Evolutionary conservation across 192 early-diverging fungal species (phyloP).

Genomic region (Umbelopsis ramanniana): DNA sequence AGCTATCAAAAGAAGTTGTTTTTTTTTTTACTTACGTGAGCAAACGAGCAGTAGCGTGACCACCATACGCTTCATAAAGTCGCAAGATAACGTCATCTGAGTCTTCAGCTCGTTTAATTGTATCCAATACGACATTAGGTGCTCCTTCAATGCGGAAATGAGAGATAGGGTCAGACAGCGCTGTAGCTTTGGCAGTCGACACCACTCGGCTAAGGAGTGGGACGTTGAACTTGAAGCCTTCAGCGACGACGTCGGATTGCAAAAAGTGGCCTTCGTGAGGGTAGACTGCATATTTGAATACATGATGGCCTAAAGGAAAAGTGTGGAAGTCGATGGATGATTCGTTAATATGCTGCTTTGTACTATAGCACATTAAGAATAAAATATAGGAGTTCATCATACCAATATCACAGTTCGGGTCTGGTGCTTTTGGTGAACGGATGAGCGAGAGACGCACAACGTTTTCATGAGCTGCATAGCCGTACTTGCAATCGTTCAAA

Average conservation of each 20-base stretch:
- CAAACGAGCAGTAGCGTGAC: slow-evolving; percentile 65
- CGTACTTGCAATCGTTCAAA: slow-evolving; percentile 97
- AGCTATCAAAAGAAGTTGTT: no score
- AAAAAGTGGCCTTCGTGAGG: slow-evolving; percentile 86
- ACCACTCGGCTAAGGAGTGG: slow-evolving; percentile 59
- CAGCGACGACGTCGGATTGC: slow-evolving; percentile 84
- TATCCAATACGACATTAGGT: slow-evolving; percentile 88
- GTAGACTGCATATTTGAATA: slow-evolving; percentile 88
- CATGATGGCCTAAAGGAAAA: slow-evolving; percentile 63
- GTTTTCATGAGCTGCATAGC: slow-evolving; percentile 83
- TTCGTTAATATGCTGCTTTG: no score
- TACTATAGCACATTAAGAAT: no score
- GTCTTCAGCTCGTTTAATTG: slow-evolving; percentile 89
- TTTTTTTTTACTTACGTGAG: slow-evolving; percentile 53
- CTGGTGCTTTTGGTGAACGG: slow-evolving; percentile 85
- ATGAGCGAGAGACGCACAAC: slow-evolving; percentile 84
- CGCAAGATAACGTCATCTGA: slow-evolving; percentile 75
- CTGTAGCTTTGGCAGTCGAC: neutral
- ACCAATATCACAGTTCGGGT: slow-evolving; percentile 65
- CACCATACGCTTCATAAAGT: slow-evolving; percentile 92
- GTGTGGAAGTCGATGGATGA: no score
- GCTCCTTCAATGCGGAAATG: slow-evolving; percentile 40
- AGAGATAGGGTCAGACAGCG: neutral
- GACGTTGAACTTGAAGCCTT: slow-evolving; percentile 91
- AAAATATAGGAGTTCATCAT: slow-evolving; percentile 7